Evolutionary conservation across 176 grass and related monocot species (phyloP).

Genomic region (Echinochloa phyllopogon): DNA sequence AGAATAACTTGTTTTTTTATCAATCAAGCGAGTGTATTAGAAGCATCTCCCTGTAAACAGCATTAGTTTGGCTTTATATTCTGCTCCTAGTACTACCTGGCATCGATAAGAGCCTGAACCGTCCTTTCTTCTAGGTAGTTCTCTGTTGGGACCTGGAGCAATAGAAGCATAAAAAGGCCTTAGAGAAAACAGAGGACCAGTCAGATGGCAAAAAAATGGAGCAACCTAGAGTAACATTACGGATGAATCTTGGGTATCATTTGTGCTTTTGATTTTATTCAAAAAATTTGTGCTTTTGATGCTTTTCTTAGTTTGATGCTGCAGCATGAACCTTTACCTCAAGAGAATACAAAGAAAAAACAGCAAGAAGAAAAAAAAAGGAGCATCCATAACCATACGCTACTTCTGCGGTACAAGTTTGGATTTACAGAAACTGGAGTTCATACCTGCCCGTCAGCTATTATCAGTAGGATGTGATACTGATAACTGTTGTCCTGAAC

Average conservation of each 20-base stretch:
- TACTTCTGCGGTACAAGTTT: not conserved
- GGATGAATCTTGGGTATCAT: not conserved
- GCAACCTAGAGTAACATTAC: not conserved
- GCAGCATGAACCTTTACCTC: not conserved
- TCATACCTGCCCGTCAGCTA: conserved; percentile 72
- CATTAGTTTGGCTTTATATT: not conserved
- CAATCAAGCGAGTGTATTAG: too few relatives aligned
- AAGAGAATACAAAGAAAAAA: not conserved
- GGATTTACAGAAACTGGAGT: not conserved
- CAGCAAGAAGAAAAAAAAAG: not conserved
- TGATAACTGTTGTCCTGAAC: conserved; percentile 44
- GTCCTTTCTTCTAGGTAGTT: conserved; percentile 50
- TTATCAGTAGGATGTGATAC: conserved; percentile 85
- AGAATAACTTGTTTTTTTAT: not conserved
- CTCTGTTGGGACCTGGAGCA: conserved; percentile 25
- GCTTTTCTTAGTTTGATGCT: not conserved
- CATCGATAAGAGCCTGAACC: conserved; percentile 27
- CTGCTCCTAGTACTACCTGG: conserved; percentile 24
- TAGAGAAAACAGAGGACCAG: not conserved
- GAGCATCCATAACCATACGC: not conserved
- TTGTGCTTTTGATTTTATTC: not conserved
- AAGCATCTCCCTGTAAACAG: not conserved
- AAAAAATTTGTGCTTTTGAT: not conserved
- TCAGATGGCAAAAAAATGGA: too few relatives aligned
- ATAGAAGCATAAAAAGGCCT: not conserved